phyloP scores from a whole-genome alignment of 2,329 filamentous ascomycete genomes.

The Pezizomycotina sp. region DNA sequence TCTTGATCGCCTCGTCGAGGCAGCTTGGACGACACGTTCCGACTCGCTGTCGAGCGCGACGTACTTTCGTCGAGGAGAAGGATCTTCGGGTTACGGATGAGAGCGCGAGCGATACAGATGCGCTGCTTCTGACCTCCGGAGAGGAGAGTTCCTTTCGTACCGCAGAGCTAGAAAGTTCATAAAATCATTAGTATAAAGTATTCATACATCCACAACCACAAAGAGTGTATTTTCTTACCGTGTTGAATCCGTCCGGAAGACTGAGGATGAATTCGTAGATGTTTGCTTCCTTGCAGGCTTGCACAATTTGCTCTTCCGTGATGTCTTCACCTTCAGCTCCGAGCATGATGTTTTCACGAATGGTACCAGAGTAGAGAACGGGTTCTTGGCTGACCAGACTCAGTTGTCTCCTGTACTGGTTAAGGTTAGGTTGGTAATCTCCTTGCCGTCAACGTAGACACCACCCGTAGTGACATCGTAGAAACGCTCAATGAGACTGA shows the following conservation, averaged over 20 bases:
- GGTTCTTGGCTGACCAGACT: constrained; percentile 89
- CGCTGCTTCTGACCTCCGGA: constrained; percentile 91
- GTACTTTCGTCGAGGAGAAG: constrained; percentile 45
- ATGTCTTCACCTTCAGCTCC: constrained; percentile 52
- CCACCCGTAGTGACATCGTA: constrained; percentile 74
- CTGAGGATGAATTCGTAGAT: constrained; percentile 69
- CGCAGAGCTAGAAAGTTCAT: no score
- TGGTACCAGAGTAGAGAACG: constrained; percentile 81
- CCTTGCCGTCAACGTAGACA: constrained; percentile 65
- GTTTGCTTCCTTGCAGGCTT: constrained; percentile 76
- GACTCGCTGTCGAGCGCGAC: constrained; percentile 59
- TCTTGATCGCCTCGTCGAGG: constrained; percentile 68
- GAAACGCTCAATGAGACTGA: constrained; percentile 76
- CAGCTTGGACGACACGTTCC: constrained; percentile 65
- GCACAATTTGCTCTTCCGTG: constrained; percentile 53
- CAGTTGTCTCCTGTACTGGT: constrained; percentile 67
- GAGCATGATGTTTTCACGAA: constrained; percentile 77
- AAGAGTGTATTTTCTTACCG: no score
- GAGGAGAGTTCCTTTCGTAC: constrained; percentile 68
- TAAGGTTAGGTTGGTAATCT: constrained; percentile 71
- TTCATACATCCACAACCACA: no score
- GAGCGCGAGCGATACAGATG: constrained; percentile 76
- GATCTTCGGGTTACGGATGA: constrained; percentile 81
- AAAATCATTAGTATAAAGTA: no score
- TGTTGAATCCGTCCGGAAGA: constrained; percentile 56